Evolutionary conservation across 257 asterid species (phyloP).

Genomic region (Lithospermum erythrorhizon): DNA sequence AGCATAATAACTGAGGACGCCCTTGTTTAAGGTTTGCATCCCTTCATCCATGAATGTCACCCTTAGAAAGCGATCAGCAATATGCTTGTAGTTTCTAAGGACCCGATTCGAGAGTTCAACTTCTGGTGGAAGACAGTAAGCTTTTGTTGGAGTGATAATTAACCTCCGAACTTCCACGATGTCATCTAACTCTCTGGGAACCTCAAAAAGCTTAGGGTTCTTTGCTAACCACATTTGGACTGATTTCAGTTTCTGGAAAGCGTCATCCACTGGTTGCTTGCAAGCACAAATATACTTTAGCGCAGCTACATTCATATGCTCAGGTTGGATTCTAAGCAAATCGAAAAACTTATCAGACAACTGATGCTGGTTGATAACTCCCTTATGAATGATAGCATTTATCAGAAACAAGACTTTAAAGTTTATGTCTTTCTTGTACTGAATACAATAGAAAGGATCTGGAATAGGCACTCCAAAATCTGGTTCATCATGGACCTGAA

Average conservation of each 20-base stretch:
- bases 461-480: constrained; percentile 40
- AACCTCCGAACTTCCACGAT: constrained; percentile 69
- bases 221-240: constrained; percentile 50
- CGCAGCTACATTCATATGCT: constrained; percentile 50
- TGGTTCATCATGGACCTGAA: constrained; percentile 41
- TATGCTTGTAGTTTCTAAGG: constrained; percentile 41
- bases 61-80: constrained; percentile 69
- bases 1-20: constrained; percentile 44
- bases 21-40: constrained; percentile 55
- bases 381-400: constrained; percentile 73
- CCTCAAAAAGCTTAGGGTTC: constrained; percentile 54
- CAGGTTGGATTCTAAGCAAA: constrained; percentile 42
- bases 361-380: constrained; percentile 78
- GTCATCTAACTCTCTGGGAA: constrained; percentile 43
- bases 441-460: constrained; percentile 60
- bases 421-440: constrained; percentile 33
- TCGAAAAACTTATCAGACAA: constrained; percentile 41
- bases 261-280: constrained; percentile 50
- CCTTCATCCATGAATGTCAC: constrained; percentile 94
- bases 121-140: constrained; percentile 81
- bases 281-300: constrained; percentile 53
- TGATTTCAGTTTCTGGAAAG: constrained; percentile 29
- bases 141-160: constrained; percentile 65
- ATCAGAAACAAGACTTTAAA: constrained; percentile 60
- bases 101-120: constrained; percentile 79